These are phyloP conservation scores for Tricholoma hemisulphureum DNA, from an alignment of 768 basidiomycete genomes.

Conservation along the genomic window DNA sequence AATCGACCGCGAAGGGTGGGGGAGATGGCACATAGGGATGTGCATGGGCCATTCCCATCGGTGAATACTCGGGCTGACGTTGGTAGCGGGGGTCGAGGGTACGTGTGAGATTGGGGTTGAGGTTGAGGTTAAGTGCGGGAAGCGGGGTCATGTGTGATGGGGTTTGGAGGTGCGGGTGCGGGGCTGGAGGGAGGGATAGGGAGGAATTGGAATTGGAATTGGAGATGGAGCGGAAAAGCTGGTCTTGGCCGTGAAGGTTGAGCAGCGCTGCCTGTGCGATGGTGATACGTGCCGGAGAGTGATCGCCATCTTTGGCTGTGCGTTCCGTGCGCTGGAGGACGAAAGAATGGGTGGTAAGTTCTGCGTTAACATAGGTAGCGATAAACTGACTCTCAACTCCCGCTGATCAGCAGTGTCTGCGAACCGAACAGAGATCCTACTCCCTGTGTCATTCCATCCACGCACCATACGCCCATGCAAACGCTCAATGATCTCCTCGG, in stretches of 20 bases:
- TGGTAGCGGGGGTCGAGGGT: slow-evolving; percentile 2
- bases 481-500: slow-evolving; percentile 74
- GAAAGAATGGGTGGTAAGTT: not conserved
- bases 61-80: slow-evolving; percentile 20
- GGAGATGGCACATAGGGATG: not conserved
- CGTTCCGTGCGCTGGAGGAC: slow-evolving; percentile 59
- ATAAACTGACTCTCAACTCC: slow-evolving; percentile 61
- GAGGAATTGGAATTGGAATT: slow-evolving; percentile 1
- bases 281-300: slow-evolving; percentile 62
- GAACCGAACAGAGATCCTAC: slow-evolving; percentile 76
- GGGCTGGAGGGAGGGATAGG: not conserved
- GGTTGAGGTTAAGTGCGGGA: not conserved
- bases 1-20: slow-evolving; percentile 39
- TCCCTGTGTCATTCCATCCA: slow-evolving; percentile 75
- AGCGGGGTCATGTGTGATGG: not conserved
- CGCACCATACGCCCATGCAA: slow-evolving; percentile 79
- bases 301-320: slow-evolving; percentile 55
- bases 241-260: slow-evolving; percentile 69
- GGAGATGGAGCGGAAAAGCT: slow-evolving; percentile 20
- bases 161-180: not conserved
- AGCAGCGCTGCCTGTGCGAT: slow-evolving; percentile 78
- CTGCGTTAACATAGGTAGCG: not conserved
- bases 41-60: slow-evolving; percentile 22
- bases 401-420: slow-evolving; percentile 78
- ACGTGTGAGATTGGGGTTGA: slow-evolving; percentile 3